These are phyloP conservation scores for Colletotrichum godetiae DNA, from an alignment of 2,329 filamentous ascomycete species.

Conservation along the genomic window DNA sequence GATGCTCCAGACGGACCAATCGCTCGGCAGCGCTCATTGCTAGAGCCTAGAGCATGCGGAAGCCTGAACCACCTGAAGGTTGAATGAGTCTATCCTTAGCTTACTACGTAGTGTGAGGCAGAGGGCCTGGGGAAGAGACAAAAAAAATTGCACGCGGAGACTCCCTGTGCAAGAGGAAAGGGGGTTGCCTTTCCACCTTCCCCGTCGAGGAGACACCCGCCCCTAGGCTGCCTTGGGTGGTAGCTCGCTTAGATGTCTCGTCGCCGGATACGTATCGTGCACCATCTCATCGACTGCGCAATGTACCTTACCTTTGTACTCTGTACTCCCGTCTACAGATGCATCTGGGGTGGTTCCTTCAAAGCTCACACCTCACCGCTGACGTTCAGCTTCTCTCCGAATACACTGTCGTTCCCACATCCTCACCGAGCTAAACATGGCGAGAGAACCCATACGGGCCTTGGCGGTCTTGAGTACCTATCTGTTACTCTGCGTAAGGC, in stretches of 20 bases:
- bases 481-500: neutral
- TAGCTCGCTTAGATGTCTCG: neutral
- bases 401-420: neutral
- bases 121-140: neutral
- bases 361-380: neutral
- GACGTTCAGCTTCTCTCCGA: neutral
- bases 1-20: neutral
- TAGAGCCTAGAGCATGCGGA: neutral
- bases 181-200: slow-evolving; percentile 4
- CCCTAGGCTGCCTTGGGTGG: neutral
- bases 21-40: neutral
- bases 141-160: neutral
- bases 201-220: slow-evolving; percentile 4
- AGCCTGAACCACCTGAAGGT: neutral
- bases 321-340: neutral
- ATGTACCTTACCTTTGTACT: neutral
- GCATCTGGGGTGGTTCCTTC: neutral
- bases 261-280: neutral
- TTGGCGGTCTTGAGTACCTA: neutral
- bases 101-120: neutral
- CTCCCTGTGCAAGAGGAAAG: neutral
- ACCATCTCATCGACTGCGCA: neutral
- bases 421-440: neutral
- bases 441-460: neutral
- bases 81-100: slow-evolving; percentile 1